These are phyloP conservation scores for Tylopilus felleus DNA, from an alignment of 768 basidiomycete genomes.

Conservation along the genomic window DNA sequence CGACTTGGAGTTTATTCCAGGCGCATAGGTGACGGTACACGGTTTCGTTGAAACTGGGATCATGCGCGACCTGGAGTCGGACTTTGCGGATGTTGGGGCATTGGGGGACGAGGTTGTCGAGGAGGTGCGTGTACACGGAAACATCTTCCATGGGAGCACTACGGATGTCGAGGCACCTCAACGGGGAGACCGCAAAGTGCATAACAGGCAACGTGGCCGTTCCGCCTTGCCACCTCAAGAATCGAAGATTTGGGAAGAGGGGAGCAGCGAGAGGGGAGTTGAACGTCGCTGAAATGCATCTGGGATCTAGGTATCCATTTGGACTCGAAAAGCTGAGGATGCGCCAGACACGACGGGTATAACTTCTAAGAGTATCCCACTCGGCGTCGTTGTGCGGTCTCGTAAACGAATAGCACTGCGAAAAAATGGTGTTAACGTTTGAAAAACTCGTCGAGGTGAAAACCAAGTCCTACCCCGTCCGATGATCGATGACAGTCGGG, in stretches of 20 bases:
- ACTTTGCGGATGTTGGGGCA: conserved; percentile 6
- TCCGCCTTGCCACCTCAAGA: conserved; percentile 5
- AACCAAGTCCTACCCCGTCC: background rate
- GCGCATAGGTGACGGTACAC: background rate
- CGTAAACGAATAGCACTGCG: background rate
- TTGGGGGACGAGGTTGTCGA: background rate
- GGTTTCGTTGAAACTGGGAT: background rate
- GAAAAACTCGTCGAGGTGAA: background rate
- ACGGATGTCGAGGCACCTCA: background rate
- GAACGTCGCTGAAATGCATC: background rate
- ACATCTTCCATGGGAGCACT: background rate
- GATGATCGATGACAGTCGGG: background rate
- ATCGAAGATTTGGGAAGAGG: conserved; percentile 7
- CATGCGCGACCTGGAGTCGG: background rate
- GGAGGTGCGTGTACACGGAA: background rate
- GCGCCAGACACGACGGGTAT: background rate
- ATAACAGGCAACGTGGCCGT: background rate
- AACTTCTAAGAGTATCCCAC: conserved; percentile 1
- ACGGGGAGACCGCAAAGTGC: background rate
- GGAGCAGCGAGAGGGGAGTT: background rate
- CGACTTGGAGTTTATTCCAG: background rate
- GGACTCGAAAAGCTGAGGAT: background rate
- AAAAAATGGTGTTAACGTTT: background rate
- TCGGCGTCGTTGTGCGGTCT: background rate
- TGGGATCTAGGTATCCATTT: background rate